A percentile compares a stretch with the other conserved stretches of the same genome.
These are phyloP conservation scores for Cylindrotheca closterium DNA, from an alignment of 108 stramenopile genomes.

Conservation along the genomic window DNA sequence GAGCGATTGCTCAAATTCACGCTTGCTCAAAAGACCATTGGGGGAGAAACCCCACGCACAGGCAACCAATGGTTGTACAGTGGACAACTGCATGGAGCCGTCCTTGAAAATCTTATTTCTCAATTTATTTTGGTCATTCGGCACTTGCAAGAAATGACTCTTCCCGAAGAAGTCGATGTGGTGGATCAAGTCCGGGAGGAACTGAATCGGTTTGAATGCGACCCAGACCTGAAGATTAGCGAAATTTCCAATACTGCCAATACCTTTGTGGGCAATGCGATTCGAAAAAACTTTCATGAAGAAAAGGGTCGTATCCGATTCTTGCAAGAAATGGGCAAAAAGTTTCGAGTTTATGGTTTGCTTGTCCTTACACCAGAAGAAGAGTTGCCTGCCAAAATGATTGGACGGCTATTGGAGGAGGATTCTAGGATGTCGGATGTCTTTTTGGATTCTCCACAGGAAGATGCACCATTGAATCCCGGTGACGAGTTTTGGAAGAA, in stretches of 20 bases:
- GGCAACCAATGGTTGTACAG: conserved; percentile 49
- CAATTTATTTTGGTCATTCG: conserved; percentile 61
- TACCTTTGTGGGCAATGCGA: conserved; percentile 58
- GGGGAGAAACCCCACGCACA: conserved; percentile 44
- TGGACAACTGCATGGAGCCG: conserved; percentile 48
- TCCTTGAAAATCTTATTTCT: conserved; percentile 54
- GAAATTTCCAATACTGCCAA: conserved; percentile 52
- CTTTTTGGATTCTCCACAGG: conserved; percentile 33
- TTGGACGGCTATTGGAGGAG: conserved; percentile 23
- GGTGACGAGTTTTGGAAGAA: conserved; percentile 30
- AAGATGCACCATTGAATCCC: conserved; percentile 20
- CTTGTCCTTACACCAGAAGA: conserved; percentile 48
- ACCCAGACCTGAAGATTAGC: conserved; percentile 25
- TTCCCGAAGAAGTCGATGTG: conserved; percentile 60
- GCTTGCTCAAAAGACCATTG: conserved; percentile 70
- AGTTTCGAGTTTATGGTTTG: conserved; percentile 37
- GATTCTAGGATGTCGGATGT: conserved; percentile 30
- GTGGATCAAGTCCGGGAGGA: conserved; percentile 49
- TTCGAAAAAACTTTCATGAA: conserved; percentile 76
- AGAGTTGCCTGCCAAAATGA: conserved; percentile 41
- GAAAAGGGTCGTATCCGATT: conserved; percentile 55
- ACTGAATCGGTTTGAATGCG: conserved; percentile 30
- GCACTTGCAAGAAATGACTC: conserved; percentile 56
- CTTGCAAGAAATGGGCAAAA: conserved; percentile 41
- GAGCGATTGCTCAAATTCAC: conserved; percentile 73